Base-by-base conservation (phyloP, 345 rosid species). In the Moringa oleifera region DNA sequence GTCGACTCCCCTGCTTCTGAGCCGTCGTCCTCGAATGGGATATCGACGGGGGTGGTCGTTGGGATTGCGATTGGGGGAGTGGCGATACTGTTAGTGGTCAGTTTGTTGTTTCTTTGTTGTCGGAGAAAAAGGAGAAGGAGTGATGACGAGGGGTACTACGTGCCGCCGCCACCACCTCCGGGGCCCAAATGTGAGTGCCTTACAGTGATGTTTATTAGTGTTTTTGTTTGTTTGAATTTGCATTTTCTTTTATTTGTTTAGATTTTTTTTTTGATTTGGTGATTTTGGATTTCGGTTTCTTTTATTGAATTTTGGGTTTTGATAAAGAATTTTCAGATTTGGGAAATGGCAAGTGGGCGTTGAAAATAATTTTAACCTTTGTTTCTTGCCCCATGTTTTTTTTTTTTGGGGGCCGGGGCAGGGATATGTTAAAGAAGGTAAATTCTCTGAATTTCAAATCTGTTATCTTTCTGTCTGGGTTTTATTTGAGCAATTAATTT, bases 61-160 rank as follows among this genome's bases (percentile, higher is more conserved):
- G 96, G 90, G 25, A 61, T 86, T 19, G 92, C 85, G 20, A 67
- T 89, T 16, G 96, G 74, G 0, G 96, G 90, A 58, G 80, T 85
- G 59, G 80, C 53, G 21, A 0, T 79, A 25, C 73, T 88, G 62
- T 55, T 75, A 33, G 61, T 81, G 23, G 1, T 84, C 19, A 76
- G 71, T 68, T 18, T 85, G 67, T 23, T 85, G 66, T 85, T 79
- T 51, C 71, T 89, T 24, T 78, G 79, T 23, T 82, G 88, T 55
- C 79, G 59, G 73, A 85, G 75, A 81, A 86, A 74, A 75, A 82
- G 74, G 65, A 73, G 83, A 45, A 78, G 84, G 58, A 51, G 77
- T 61, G 71, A 79, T 3, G 75, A 74, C 36, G 83, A 69, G 47
- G 80, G 70, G 52, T 79, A 73, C 53, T 79, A 77, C 62, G 66